A percentile compares a stretch with the other conserved stretches of the same genome.
Conservation (phyloP, 1,284 basidiomycete genomes). For the Cystobasidium pallidum region DNA sequence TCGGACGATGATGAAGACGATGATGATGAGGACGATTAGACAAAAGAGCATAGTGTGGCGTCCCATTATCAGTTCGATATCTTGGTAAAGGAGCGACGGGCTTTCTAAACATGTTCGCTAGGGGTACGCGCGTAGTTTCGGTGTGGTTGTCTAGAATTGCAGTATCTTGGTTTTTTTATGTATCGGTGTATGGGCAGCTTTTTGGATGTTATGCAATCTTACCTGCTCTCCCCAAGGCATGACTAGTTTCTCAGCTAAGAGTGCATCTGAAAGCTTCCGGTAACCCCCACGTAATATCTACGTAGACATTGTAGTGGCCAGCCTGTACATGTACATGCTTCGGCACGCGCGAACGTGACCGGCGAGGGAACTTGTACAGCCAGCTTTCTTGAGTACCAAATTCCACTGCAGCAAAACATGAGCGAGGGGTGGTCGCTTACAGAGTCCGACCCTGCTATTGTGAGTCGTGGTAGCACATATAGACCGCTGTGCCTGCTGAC, state of each 20-base stretch:
- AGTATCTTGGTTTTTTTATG: background rate
- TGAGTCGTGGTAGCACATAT: slow-evolving; percentile 1
- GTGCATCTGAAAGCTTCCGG: too few relatives aligned
- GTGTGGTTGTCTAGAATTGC: background rate
- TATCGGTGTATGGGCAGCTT: background rate
- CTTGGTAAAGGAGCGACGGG: too few relatives aligned
- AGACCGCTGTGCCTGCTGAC: background rate
- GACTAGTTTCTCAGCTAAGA: too few relatives aligned
- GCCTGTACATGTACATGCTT: too few relatives aligned
- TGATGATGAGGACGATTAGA: slow-evolving; percentile 1
- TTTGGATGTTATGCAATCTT: background rate
- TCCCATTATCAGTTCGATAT: too few relatives aligned
- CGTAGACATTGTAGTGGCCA: too few relatives aligned
- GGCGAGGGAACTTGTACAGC: too few relatives aligned
- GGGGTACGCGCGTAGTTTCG: background rate
- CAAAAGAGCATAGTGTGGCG: too few relatives aligned
- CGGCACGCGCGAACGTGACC: too few relatives aligned
- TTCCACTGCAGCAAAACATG: background rate
- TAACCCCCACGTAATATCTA: too few relatives aligned
- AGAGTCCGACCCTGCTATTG: slow-evolving; percentile 53
- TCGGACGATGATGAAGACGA: slow-evolving; percentile 32
- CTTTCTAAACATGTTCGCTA: background rate
- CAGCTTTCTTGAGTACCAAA: background rate
- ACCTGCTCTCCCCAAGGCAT: too few relatives aligned
- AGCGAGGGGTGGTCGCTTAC: slow-evolving; percentile 57